Evolutionary conservation across 345 rosid genomes (phyloP).

Genomic region (Syzygium jambos): DNA sequence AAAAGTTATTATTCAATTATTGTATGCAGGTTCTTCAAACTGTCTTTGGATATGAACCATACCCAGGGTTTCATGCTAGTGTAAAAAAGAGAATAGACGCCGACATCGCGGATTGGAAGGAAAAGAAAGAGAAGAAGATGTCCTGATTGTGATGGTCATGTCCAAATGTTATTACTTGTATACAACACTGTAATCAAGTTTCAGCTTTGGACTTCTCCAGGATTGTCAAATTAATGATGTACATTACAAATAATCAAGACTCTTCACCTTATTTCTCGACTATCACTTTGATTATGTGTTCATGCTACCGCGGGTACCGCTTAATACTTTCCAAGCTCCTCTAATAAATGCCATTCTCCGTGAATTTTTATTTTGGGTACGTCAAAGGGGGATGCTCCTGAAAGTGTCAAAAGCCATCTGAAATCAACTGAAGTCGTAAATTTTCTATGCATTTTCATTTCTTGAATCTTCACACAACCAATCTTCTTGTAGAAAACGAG

Average conservation of each 20-base stretch:
- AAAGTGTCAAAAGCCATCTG: neutral
- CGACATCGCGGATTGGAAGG: conserved; percentile 47
- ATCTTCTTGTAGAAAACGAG: neutral
- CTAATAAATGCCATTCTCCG: neutral
- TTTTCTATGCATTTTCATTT: neutral
- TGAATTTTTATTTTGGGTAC: neutral
- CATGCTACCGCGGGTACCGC: neutral
- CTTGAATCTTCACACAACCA: neutral
- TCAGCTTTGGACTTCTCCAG: neutral
- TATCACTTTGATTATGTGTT: neutral
- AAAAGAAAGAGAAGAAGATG: conserved; percentile 36
- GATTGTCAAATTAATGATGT: neutral
- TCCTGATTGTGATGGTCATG: neutral
- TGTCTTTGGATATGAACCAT: conserved; percentile 63
- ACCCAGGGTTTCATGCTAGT: conserved; percentile 62
- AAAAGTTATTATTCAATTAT: neutral
- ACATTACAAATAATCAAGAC: neutral
- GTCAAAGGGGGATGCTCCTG: neutral
- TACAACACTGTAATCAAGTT: neutral
- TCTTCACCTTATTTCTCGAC: neutral
- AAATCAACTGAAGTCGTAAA: neutral
- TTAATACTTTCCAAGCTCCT: neutral
- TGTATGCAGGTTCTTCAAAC: conserved; percentile 50
- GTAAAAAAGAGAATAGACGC: conserved; percentile 51
- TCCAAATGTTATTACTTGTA: neutral